Base-by-base conservation (phyloP, 1,284 basidiomycete genomes). In the Prillingera fragicola region DNA sequence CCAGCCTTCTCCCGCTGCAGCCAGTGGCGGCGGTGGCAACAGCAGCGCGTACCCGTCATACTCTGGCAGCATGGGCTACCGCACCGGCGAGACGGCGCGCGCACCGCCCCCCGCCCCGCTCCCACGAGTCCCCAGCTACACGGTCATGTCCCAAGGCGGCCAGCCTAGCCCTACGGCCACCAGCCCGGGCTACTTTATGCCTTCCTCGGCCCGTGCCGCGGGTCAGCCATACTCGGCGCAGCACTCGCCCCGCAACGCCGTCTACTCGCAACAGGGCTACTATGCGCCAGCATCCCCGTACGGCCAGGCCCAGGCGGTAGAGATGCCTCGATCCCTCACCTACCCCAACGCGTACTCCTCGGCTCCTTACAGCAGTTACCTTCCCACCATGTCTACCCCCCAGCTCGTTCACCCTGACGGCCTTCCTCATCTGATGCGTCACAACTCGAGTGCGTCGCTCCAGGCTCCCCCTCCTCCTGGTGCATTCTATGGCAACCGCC, bases 311-410 rank as follows among this genome's bases (percentile, higher is more conserved):
- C 42, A 32, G 2, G 56, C 60, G 4, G 54, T 61, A 15, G 66
- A 69, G 25, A 65, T 69, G 66, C 64, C 66, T 19, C 54, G 66
- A 25, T 67, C 65, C 7, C 50, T 67, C n/a, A 58, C 62, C 7
- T 69, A 67, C 48, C 60, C 64, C 12, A 59, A 57, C 31, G 52
- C 41, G 14, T 63, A 63, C 38, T 28, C 45, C 14, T 27, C 33
- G 12, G 54, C 52, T 29, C 50, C 56, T 7, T 60, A 63, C 48
- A 33, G 48, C 21, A 31, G 28, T 28, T 54, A 55, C 43, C 52
- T 50, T 3, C 49, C 57, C 18, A 44, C 47, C 14, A 37, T 46
- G 25, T 52, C 57, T 9, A 31, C 48, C 13, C 48, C 54, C 5
- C 25, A 46, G 14, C n/a, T 43, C 36, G 44, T 39, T 18, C 52